Evolutionary conservation across 345 rosid genomes (phyloP).

Genomic region (Rhizophora apiculata): DNA sequence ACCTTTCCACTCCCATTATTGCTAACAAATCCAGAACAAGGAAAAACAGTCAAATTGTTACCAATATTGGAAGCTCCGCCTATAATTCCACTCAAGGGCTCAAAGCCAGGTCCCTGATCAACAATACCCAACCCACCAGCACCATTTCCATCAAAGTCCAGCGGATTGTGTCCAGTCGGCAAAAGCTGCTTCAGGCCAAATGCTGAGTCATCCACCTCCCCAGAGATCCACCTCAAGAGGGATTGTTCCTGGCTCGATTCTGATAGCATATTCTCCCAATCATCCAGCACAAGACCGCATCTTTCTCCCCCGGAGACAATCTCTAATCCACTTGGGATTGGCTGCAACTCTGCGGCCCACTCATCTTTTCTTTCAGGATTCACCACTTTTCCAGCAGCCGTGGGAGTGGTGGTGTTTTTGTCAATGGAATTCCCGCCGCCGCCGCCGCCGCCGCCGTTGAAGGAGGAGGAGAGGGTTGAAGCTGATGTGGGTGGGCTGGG

Average conservation of each 20-base stretch:
- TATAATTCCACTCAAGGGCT: conserved; percentile 23
- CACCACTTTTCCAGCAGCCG: conserved; percentile 16
- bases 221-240: conserved; percentile 43
- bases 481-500: conserved; percentile 62
- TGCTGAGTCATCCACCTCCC: conserved; percentile 45
- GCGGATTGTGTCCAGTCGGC: conserved; percentile 32
- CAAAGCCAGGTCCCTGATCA: conserved; percentile 35
- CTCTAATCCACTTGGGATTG: conserved; percentile 33
- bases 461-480: conserved; percentile 66
- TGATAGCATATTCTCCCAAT: conserved; percentile 51
- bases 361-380: conserved; percentile 36
- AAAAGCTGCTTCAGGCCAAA: conserved; percentile 35
- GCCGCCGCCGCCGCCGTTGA: conserved; percentile 46
- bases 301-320: conserved; percentile 32
- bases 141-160: conserved; percentile 41
- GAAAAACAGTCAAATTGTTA: conserved; percentile 30
- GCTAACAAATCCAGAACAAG: conserved; percentile 12
- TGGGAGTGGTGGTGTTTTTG: conserved; percentile 33
- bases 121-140: conserved; percentile 34
- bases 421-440: conserved; percentile 28
- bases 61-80: conserved; percentile 20
- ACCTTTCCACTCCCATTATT: conserved; percentile 30
- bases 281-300: conserved; percentile 45
- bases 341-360: conserved; percentile 46
- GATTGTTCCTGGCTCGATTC: conserved; percentile 48